Evolutionary conservation across 345 rosid species (phyloP).

Genomic region (Pistacia vera): DNA sequence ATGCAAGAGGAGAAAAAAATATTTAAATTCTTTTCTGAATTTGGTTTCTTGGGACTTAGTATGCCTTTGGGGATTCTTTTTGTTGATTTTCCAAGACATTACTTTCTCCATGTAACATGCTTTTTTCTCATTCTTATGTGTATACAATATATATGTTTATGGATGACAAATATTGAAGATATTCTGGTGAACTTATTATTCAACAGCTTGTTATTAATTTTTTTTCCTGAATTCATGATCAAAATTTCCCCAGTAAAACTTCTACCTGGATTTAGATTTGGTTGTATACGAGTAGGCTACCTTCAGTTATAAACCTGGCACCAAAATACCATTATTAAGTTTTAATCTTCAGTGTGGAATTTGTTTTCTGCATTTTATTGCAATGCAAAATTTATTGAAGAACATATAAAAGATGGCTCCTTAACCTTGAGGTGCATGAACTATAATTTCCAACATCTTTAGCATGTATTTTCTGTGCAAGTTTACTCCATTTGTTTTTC

Average conservation of each 20-base stretch:
- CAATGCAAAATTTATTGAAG: not conserved
- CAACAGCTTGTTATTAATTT: not conserved
- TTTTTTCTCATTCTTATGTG: not conserved
- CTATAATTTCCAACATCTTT: not conserved
- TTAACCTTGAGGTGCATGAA: not conserved
- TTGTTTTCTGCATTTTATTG: not conserved
- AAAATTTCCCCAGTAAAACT: not conserved
- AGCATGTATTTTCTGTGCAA: not conserved
- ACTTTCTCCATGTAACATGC: not conserved
- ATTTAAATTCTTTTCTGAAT: not conserved
- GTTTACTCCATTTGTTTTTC: not conserved
- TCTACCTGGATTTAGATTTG: not conserved
- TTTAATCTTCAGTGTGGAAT: not conserved
- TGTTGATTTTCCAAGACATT: not conserved
- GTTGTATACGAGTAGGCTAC: not conserved
- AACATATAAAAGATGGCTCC: not conserved
- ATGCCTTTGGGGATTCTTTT: not conserved
- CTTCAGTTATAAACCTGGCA: not conserved
- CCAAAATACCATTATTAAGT: not conserved
- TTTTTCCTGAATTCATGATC: not conserved
- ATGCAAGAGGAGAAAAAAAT: not conserved
- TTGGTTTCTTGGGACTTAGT: not conserved
- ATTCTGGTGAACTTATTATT: not conserved
- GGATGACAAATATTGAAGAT: not conserved
- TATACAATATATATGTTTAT: not conserved